Conservation (phyloP, 352 stramenopile species). For the Pythium graminicola region DNA sequence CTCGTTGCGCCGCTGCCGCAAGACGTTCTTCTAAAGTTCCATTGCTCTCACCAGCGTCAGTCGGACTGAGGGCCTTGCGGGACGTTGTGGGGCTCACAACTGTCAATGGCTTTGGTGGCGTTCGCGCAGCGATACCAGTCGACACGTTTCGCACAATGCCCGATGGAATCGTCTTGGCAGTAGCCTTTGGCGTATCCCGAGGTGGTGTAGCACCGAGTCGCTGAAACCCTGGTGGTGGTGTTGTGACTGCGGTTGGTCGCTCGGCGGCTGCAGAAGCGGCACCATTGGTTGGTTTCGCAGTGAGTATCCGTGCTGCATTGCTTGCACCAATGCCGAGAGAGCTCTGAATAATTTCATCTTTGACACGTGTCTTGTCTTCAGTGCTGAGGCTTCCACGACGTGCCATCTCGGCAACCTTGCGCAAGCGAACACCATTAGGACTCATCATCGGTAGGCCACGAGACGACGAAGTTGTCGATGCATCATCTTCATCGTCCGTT, state of each 20-base stretch:
- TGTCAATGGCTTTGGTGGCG: slow-evolving; percentile 22
- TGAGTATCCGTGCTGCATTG: slow-evolving; percentile 51
- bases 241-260: slow-evolving; percentile 21
- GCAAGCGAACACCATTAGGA: slow-evolving; percentile 61
- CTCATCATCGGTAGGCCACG: slow-evolving; percentile 79
- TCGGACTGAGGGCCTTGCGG: background rate
- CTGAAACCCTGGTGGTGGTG: slow-evolving; percentile 44
- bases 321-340: slow-evolving; percentile 67
- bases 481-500: slow-evolving; percentile 64
- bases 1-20: slow-evolving; percentile 50
- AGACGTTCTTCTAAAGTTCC: slow-evolving; percentile 56
- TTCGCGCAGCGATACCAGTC: slow-evolving; percentile 27
- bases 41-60: slow-evolving; percentile 20
- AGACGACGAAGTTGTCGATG: slow-evolving; percentile 47
- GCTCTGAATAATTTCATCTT: slow-evolving; percentile 85
- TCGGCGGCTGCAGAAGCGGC: slow-evolving; percentile 14
- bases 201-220: slow-evolving; percentile 32
- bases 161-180: slow-evolving; percentile 40
- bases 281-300: slow-evolving; percentile 29
- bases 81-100: slow-evolving; percentile 24
- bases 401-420: slow-evolving; percentile 74
- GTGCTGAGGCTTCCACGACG: slow-evolving; percentile 70
- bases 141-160: slow-evolving; percentile 50
- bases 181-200: slow-evolving; percentile 45
- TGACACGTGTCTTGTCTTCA: slow-evolving; percentile 77